Percentiles rank a stretch among this genome's conserved stretches.
These are phyloP conservation scores for Penicillium soppii DNA, from an alignment of 495 filamentous ascomycete species.

Conservation along the genomic window DNA sequence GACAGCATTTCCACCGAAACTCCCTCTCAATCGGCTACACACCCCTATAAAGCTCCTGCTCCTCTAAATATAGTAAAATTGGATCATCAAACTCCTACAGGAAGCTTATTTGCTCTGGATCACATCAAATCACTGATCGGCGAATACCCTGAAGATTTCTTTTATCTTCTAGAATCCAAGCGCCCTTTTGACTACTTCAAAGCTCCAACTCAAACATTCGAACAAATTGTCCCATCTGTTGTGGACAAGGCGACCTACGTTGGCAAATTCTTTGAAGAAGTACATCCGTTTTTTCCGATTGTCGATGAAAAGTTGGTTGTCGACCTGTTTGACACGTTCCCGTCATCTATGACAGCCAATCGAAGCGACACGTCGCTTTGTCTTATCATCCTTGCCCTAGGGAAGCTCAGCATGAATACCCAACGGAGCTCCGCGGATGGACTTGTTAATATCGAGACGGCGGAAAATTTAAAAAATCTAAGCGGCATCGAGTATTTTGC, in stretches of 20 bases:
- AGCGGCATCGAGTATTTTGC: constrained; percentile 19
- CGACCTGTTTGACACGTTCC: constrained; percentile 11
- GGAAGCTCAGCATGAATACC: constrained; percentile 11
- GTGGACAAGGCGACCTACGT: background rate
- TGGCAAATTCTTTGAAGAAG: constrained; percentile 9
- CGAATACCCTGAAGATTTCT: constrained; percentile 20
- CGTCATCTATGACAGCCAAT: constrained; percentile 1
- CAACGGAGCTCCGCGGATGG: constrained; percentile 2
- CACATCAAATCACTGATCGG: constrained; percentile 17
- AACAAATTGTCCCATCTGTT: background rate
- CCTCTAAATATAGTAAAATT: constrained; percentile 7
- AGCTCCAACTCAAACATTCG: background rate
- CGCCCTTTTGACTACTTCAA: constrained; percentile 5
- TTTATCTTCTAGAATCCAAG: constrained; percentile 12
- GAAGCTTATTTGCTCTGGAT: constrained; percentile 12
- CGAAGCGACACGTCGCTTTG: constrained; percentile 10
- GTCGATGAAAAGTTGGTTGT: constrained; percentile 8
- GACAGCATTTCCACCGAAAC: no score
- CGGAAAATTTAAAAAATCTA: background rate
- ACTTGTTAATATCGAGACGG: constrained; percentile 16
- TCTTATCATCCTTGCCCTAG: constrained; percentile 13
- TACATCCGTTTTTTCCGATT: constrained; percentile 17
- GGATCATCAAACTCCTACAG: constrained; percentile 17
- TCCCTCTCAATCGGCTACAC: background rate
- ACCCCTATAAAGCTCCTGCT: background rate